Evolutionary conservation across 768 basidiomycete species (phyloP), one percentile per base, ranked within the genome.

Genomic region (Phaeolepiota aurea): DNA sequence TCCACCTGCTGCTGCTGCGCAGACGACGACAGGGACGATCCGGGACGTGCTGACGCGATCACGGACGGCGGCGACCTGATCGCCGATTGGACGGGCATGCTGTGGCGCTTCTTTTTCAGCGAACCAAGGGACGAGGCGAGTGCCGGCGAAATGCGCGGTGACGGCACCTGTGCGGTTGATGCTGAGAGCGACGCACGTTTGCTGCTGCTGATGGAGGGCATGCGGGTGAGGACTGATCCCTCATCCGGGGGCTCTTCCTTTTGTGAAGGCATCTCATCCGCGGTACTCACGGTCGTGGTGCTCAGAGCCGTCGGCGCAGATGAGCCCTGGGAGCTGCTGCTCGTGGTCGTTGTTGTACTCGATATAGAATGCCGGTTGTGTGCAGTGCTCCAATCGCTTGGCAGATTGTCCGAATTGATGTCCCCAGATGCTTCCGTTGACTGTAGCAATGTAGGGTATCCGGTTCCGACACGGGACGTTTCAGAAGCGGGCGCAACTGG

Each of bases 111-210:
- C 36, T 19, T 28, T 28, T 28, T 28, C 46, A 37, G 33, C 40
- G 41, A 12, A 56, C 41, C 34, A 56, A 45, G 39, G 60, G 48
- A 44, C 64, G 46, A 20, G 37, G 47, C 20, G 37, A 28, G 25
- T 28, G 25, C 25, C n/a, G 25, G 25, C 7, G 25, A n/a, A n/a
- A n/a, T n/a, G n/a, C n/a, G n/a, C n/a, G n/a, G n/a, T n/a, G n/a
- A n/a, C n/a, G n/a, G n/a, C n/a, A n/a, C 7, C 25, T 28, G 25
- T 7, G 25, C 7, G 7, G n/a, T 28, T 7, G 25, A 7, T 7
- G 7, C 25, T 7, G 25, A 28, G 7, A 28, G 7, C 25, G 25
- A 28, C 7, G 25, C 7, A n/a, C 25, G 25, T 28, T 28, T 28
- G 25, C 25, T 28, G 25, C n/a, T n/a, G n/a, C n/a, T n/a, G 25